phyloP scores from a whole-genome alignment of 2,329 filamentous ascomycete species.

The Emergomyces africanus region DNA sequence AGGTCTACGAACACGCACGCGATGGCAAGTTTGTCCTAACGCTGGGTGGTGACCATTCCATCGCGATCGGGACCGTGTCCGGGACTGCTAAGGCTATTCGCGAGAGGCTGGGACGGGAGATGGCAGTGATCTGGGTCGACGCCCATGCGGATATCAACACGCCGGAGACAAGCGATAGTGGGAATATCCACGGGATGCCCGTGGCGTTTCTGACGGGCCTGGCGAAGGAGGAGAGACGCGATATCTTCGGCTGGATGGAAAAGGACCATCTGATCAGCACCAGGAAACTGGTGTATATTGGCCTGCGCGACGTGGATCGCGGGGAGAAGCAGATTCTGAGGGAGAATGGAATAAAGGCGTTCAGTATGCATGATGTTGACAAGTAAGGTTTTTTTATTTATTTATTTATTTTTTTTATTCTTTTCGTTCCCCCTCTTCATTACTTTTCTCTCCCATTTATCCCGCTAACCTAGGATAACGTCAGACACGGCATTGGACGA shows the following conservation, averaged over 20 bases:
- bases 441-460: background rate
- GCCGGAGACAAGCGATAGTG: constrained; percentile 75
- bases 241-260: constrained; percentile 82
- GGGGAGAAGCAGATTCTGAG: constrained; percentile 85
- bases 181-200: constrained; percentile 98
- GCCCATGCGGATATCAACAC: constrained; percentile 97
- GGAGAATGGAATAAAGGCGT: constrained; percentile 85
- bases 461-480: background rate
- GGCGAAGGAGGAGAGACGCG: constrained; percentile 59
- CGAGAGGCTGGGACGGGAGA: constrained; percentile 65
- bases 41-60: constrained; percentile 88
- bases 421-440: background rate
- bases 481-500: constrained; percentile 77
- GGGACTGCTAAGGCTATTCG: constrained; percentile 76
- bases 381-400: constrained; percentile 39
- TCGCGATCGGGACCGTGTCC: constrained; percentile 86
- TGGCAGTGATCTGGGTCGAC: constrained; percentile 97
- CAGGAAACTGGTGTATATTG: constrained; percentile 93
- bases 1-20: constrained; percentile 77
- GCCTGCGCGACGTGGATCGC: constrained; percentile 80
- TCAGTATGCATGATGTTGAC: constrained; percentile 98
- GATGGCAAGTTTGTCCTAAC: constrained; percentile 81
- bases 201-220: constrained; percentile 83
- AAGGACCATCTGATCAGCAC: constrained; percentile 47
- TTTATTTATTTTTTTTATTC: constrained; percentile 16